These are phyloP conservation scores for Aspergillus quadrilineatus DNA, from an alignment of 2,329 filamentous ascomycete genomes.

Conservation along the genomic window DNA sequence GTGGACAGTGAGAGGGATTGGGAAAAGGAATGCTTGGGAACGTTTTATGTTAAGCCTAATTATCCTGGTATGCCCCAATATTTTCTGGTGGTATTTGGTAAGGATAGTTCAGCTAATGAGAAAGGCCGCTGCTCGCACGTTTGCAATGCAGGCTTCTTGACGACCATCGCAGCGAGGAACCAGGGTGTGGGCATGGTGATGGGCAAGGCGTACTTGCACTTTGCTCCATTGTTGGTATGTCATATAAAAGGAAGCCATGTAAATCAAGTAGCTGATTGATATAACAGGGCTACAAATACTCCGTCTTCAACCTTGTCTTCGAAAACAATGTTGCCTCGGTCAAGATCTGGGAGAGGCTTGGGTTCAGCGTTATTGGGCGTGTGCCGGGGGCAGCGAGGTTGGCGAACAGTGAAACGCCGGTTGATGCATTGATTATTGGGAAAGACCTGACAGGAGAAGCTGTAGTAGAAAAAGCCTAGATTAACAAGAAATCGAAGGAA, in stretches of 20 bases:
- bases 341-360: constrained; percentile 40
- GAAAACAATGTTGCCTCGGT: constrained; percentile 41
- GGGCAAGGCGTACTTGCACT: constrained; percentile 39
- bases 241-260: background rate
- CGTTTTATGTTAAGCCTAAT: constrained; percentile 45
- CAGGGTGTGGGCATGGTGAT: constrained; percentile 38
- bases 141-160: constrained; percentile 41
- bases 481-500: background rate
- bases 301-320: constrained; percentile 43
- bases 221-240: constrained; percentile 37
- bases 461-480: background rate
- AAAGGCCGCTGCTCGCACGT: constrained; percentile 41
- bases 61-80: constrained; percentile 36
- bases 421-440: constrained; percentile 42
- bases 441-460: constrained; percentile 23
- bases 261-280: constrained; percentile 6
- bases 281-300: constrained; percentile 41
- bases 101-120: background rate
- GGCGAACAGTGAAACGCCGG: constrained; percentile 37
- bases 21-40: constrained; percentile 38
- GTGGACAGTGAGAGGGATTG: constrained; percentile 35
- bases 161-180: constrained; percentile 32
- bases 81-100: background rate
- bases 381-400: constrained; percentile 38
- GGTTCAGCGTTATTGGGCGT: constrained; percentile 39